Base-by-base conservation (phyloP, 2,329 filamentous ascomycete genomes). In the Arachnomyces sp. region DNA sequence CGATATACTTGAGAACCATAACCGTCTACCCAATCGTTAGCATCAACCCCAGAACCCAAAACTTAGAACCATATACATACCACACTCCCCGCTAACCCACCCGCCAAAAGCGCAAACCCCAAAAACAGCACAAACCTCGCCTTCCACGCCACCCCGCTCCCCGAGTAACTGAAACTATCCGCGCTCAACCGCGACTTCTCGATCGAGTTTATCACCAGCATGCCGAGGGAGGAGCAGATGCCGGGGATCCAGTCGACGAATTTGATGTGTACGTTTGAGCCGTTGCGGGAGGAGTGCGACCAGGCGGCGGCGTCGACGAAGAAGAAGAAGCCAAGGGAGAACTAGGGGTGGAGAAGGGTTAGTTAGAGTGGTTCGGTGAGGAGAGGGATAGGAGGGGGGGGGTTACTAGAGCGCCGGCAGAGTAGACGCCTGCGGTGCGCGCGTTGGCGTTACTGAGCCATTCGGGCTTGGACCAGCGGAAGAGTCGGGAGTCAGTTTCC, bases 211-310 rank as follows among this genome's bases (percentile, higher is more conserved):
- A 83, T 82, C 51, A 83, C 77, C 37, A 83, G 70, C 79, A 83
- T 82, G 44, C 79, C 79, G 25, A 83, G 69, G 44, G 76, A 71
- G 32, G 75, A 80, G 68, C 80, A 83, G 63, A 84, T 83, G 44
- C 74, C 73, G 3, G 79, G 80, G 50, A 84, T 79, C 79, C 79
- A 84, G 66, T 84, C 79, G 49, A 82, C 71, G 60, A 83, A 82
- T 59, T 74, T 81, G 55, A 83, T 71, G 61, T 82, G 77, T 14
- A 79, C 71, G 43, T 70, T 60, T 37, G 75, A 76, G 46, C 73
- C 75, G 59, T 82, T 82, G 54, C 69, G 70, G 40, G 67, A 53
- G 43, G 77, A 79, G 51, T 75, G 76, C 38, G 77, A 81, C 64
- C 71, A 82, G 43, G 76, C 69, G 13, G 78, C 72, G 44, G 77